Percentiles rank a stretch among this genome's conserved stretches.
Evolutionary conservation across 2,329 filamentous ascomycete genomes (phyloP).

Genomic region (Zasmidium cellare): DNA sequence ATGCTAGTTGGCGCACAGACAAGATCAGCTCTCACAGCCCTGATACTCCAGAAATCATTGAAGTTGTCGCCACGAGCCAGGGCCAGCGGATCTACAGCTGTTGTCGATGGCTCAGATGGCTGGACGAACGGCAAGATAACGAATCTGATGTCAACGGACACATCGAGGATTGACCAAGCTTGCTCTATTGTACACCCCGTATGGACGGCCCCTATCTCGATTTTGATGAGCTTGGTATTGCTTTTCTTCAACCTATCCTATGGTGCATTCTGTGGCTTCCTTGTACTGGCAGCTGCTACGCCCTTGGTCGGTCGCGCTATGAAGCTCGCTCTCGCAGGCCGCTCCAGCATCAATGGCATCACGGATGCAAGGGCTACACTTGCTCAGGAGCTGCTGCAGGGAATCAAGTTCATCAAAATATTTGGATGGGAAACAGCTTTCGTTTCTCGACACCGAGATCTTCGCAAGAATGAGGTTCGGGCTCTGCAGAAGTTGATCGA

Average conservation of each 20-base stretch:
- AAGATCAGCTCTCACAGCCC: slow-evolving; percentile 76
- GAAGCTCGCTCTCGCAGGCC: slow-evolving; percentile 70
- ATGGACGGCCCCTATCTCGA: slow-evolving; percentile 81
- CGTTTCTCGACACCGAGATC: slow-evolving; percentile 69
- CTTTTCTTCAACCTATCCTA: slow-evolving; percentile 86
- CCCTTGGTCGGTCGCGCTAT: slow-evolving; percentile 77
- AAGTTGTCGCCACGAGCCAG: slow-evolving; percentile 82
- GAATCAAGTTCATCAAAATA: slow-evolving; percentile 91
- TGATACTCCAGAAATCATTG: slow-evolving; percentile 93
- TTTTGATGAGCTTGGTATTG: slow-evolving; percentile 75
- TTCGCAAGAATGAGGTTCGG: slow-evolving; percentile 74
- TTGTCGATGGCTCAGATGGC: slow-evolving; percentile 70
- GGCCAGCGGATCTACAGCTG: slow-evolving; percentile 68
- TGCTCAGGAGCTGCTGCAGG: slow-evolving; percentile 88
- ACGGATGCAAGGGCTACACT: slow-evolving; percentile 89
- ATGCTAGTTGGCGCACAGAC: slow-evolving; percentile 88
- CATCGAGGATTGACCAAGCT: slow-evolving; percentile 86
- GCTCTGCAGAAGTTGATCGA: slow-evolving; percentile 82
- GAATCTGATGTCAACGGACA: slow-evolving; percentile 93
- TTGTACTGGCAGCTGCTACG: slow-evolving; percentile 73
- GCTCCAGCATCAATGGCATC: slow-evolving; percentile 83
- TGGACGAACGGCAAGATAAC: slow-evolving; percentile 93
- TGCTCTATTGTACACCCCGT: slow-evolving; percentile 86
- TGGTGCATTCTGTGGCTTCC: slow-evolving; percentile 86
- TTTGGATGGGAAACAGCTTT: slow-evolving; percentile 96